These are phyloP conservation scores for Pythium catenulatum DNA, from an alignment of 352 stramenopile genomes.

Conservation along the genomic window DNA sequence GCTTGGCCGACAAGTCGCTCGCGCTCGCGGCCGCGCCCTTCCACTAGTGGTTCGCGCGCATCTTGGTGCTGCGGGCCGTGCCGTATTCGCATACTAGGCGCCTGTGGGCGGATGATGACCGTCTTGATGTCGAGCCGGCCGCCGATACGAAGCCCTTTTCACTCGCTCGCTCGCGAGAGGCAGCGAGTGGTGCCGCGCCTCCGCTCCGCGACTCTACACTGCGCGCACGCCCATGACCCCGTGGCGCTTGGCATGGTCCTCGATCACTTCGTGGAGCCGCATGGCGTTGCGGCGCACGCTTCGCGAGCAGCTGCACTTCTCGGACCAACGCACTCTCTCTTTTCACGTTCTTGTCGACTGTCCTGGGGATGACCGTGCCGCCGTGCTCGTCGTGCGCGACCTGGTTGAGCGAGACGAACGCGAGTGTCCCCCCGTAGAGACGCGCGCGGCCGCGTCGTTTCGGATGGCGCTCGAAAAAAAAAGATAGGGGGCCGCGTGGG, in stretches of 20 bases:
- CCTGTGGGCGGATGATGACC: slow-evolving; percentile 97
- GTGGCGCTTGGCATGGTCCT: no score
- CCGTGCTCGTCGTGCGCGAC: slow-evolving; percentile 98
- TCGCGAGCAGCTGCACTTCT: no score
- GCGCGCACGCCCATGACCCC: no score
- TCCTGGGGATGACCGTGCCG: slow-evolving; percentile 98
- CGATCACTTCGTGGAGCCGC: no score
- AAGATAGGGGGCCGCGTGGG: no score
- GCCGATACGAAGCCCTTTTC: no score
- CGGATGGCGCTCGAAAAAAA: slow-evolving; percentile 97
- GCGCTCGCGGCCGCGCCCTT: slow-evolving; percentile 95
- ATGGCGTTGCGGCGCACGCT: no score
- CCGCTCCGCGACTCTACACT: no score
- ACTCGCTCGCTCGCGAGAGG: no score
- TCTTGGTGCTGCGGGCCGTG: slow-evolving; percentile 97
- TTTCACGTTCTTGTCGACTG: no score
- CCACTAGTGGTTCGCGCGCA: slow-evolving; percentile 95
- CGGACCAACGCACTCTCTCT: no score
- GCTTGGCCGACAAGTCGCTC: slow-evolving; percentile 96
- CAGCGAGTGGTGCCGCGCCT: slow-evolving; percentile 97
- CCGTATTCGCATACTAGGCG: slow-evolving; percentile 98
- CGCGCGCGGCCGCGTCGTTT: slow-evolving; percentile 97
- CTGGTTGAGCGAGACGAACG: slow-evolving; percentile 96
- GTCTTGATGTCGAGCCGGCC: slow-evolving; percentile 97
- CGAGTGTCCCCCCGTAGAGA: slow-evolving; percentile 97